Percentiles rank a stretch among this genome's conserved stretches.
Conservation (phyloP, 2,329 filamentous ascomycete species). For the Knoxdaviesia proteae region DNA sequence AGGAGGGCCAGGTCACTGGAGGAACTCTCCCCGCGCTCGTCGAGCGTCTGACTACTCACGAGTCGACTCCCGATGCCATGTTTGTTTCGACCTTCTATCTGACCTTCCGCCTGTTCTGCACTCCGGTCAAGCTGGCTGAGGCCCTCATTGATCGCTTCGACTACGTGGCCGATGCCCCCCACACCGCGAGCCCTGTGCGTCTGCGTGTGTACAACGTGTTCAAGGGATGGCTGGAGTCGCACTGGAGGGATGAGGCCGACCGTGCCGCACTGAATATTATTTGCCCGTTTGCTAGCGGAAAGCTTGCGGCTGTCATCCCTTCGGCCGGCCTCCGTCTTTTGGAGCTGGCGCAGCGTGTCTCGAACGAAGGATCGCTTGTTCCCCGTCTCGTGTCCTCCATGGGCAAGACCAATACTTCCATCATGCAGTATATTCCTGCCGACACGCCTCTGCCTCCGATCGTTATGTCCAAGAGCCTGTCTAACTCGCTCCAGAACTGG, state of each 20-base stretch:
- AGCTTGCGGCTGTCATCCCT: constrained; percentile 47
- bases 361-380: constrained; percentile 52
- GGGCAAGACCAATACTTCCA: constrained; percentile 66
- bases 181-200: constrained; percentile 58
- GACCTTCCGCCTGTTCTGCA: constrained; percentile 84
- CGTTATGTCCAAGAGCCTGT: constrained; percentile 54
- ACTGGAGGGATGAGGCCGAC: constrained; percentile 76
- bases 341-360: constrained; percentile 63
- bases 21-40: constrained; percentile 78
- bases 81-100: constrained; percentile 93
- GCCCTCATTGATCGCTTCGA: constrained; percentile 81
- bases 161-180: constrained; percentile 61
- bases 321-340: constrained; percentile 61
- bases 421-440: constrained; percentile 46
- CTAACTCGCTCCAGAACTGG: constrained; percentile 50
- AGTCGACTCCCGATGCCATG: constrained; percentile 74
- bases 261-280: constrained; percentile 56
- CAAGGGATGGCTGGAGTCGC: constrained; percentile 91
- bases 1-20: constrained; percentile 84
- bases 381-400: constrained; percentile 70
- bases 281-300: constrained; percentile 55
- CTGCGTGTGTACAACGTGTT: constrained; percentile 89
- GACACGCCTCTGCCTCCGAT: constrained; percentile 53
- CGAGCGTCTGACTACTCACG: constrained; percentile 83
- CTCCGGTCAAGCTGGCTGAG: constrained; percentile 57